These are phyloP conservation scores for Talaromyces sp. DNA, from an alignment of 2,329 filamentous ascomycete species.

Conservation along the genomic window DNA sequence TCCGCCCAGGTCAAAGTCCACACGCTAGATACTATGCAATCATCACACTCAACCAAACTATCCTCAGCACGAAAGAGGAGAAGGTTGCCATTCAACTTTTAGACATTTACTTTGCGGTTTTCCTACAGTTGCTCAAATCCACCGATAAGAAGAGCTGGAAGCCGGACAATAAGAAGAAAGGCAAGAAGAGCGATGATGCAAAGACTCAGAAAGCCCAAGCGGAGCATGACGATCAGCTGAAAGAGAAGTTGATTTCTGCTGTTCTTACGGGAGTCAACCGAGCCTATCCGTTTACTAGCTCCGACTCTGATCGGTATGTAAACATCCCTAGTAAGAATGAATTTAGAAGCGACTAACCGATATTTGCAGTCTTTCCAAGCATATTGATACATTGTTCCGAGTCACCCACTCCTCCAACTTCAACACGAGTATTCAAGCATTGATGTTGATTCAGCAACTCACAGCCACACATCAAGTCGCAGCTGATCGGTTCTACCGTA, in stretches of 20 bases:
- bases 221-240: conserved; percentile 62
- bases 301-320: conserved; percentile 68
- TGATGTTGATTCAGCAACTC: conserved; percentile 92
- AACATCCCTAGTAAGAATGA: not conserved
- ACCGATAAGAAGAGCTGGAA: conserved; percentile 36
- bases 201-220: conserved; percentile 29
- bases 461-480: conserved; percentile 74
- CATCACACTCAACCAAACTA: conserved; percentile 95
- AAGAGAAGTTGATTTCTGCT: conserved; percentile 88
- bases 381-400: conserved; percentile 89
- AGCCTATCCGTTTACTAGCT: conserved; percentile 85
- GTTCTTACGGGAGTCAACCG: conserved; percentile 93
- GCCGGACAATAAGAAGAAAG: conserved; percentile 49
- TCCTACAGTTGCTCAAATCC: conserved; percentile 73
- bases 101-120: conserved; percentile 88
- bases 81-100: conserved; percentile 75
- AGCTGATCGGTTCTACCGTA: conserved; percentile 89
- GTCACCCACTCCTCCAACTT: conserved; percentile 98
- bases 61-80: conserved; percentile 80
- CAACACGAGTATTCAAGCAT: conserved; percentile 94
- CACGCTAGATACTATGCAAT: conserved; percentile 94
- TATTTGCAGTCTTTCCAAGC: conserved; percentile 65
- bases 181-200: conserved; percentile 47
- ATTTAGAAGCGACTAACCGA: conserved; percentile 22
- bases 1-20: conserved; percentile 79